Percentiles rank a stretch among this genome's conserved stretches.
These are phyloP conservation scores for Solanum habrochaites DNA, from an alignment of 257 asterid genomes.

Conservation along the genomic window DNA sequence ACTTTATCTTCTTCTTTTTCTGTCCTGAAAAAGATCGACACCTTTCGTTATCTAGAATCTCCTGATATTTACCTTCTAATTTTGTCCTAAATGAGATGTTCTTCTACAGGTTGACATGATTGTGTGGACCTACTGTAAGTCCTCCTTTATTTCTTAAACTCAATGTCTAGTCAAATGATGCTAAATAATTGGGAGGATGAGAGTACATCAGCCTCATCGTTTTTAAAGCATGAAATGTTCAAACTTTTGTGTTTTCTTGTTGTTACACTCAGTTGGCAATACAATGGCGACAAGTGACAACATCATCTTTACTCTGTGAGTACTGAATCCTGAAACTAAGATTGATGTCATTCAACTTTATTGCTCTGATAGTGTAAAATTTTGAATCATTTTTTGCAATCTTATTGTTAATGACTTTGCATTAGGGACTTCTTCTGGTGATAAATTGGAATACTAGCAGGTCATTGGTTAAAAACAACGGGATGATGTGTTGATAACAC, in stretches of 20 bases:
- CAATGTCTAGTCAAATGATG: neutral
- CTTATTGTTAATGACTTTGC: neutral
- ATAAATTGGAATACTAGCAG: neutral
- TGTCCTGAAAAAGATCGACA: neutral
- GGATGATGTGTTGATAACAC: neutral
- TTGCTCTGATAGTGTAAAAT: neutral
- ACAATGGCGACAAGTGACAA: constrained; percentile 56
- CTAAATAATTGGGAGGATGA: neutral
- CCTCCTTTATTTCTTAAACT: neutral
- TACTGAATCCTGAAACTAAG: constrained; percentile 32
- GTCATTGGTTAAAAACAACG: neutral
- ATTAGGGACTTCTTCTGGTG: neutral
- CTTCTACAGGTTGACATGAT: neutral
- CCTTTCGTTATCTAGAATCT: neutral
- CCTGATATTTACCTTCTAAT: neutral
- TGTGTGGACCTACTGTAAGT: neutral
- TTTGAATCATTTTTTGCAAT: neutral
- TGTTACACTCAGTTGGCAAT: constrained; percentile 54
- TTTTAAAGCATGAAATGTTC: neutral
- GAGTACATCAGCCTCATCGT: neutral
- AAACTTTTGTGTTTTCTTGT: neutral
- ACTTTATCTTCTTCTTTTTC: neutral
- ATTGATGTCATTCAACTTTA: neutral
- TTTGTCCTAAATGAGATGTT: neutral
- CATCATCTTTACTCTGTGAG: constrained; percentile 46